Evolutionary conservation across 2,329 filamentous ascomycete species (phyloP), one percentile per base, ranked within the genome.

Genomic region (Penicillium sp.): DNA sequence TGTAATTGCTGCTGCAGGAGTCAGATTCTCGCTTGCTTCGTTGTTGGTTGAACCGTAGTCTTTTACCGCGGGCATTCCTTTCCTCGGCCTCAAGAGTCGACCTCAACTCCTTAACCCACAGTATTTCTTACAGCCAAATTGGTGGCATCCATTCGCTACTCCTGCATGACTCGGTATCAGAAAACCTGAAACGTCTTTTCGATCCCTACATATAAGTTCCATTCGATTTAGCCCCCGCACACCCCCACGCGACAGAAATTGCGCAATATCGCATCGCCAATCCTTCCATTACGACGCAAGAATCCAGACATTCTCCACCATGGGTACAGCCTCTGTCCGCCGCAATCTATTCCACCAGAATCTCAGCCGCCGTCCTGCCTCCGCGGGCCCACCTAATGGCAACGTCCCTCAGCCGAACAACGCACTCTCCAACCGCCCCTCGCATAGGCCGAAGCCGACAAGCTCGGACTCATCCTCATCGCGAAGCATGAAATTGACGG

Each of bases 281-380:
- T n/a, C 5, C 10, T 42, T 21, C 8, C 16, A 23, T 39, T 39
- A 13, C 10, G 21, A 39, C 36, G 10, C 16, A 13, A 39, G 36
- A 21, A 39, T 4, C 18, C 16, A 7, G 18, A 2, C 36, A 9
- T 21, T 39, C 9, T 31, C 18, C 45, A 57, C 43, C 13, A 71
- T 68, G 64, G 61, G 62, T 24, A 59, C 64, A n/a, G 64, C 63
- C 15, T 73, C 71, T 18, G 70, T 76, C 43, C 73, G 75, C 48
- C 72, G 74, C 41, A 77, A 74, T 51, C 67, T 77, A 24, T 77
- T 77, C 60, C 72, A 74, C 16, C 69, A 71, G 47, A 73, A 75
- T 50, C 69, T 76, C 39, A 74, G 70, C 57, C 68, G 73, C 47
- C 73, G 74, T 8, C 70, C 74, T n/a, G 69, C 69, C 21, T 66